phyloP scores from a whole-genome alignment of 202 grass and related monocot genomes.

The Setaria viridis region DNA sequence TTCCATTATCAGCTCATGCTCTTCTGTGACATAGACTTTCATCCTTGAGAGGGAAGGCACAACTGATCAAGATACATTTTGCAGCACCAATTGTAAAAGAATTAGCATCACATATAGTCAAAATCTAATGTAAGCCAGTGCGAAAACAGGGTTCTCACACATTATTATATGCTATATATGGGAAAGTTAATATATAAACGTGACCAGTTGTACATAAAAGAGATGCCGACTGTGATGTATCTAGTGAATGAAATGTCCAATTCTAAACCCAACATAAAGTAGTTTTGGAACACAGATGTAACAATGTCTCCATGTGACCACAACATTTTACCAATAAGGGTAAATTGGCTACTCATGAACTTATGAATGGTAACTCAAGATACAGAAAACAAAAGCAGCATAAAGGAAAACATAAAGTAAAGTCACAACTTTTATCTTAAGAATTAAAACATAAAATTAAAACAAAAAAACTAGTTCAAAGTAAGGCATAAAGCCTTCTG shows the following conservation, averaged over 20 bases:
- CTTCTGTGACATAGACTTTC: slow-evolving; percentile 93
- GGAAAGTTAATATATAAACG: not conserved
- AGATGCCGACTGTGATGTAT: not conserved
- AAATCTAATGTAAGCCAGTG: not conserved
- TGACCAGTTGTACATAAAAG: slow-evolving; percentile 14
- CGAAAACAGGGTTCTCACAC: not conserved
- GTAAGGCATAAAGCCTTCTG: not conserved
- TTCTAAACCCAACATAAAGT: slow-evolving; percentile 12
- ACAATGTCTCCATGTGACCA: slow-evolving; percentile 8
- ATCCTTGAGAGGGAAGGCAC: slow-evolving; percentile 65
- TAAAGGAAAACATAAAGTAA: not conserved
- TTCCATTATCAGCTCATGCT: slow-evolving; percentile 98
- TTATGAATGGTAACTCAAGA: not conserved
- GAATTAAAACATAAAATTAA: not conserved
- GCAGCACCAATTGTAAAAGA: slow-evolving; percentile 6
- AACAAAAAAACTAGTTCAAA: slow-evolving; percentile 8
- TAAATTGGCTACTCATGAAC: not conserved
- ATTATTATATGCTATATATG: slow-evolving; percentile 17
- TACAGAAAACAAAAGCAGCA: not conserved
- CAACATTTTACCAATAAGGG: not conserved
- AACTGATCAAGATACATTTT: slow-evolving; percentile 32
- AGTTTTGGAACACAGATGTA: slow-evolving; percentile 22
- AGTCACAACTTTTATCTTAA: not conserved
- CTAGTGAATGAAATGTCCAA: slow-evolving; percentile 16
- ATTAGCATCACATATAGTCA: slow-evolving; percentile 29